These are phyloP conservation scores for Luvunga scandens DNA, from an alignment of 345 rosid species.

Conservation along the genomic window DNA sequence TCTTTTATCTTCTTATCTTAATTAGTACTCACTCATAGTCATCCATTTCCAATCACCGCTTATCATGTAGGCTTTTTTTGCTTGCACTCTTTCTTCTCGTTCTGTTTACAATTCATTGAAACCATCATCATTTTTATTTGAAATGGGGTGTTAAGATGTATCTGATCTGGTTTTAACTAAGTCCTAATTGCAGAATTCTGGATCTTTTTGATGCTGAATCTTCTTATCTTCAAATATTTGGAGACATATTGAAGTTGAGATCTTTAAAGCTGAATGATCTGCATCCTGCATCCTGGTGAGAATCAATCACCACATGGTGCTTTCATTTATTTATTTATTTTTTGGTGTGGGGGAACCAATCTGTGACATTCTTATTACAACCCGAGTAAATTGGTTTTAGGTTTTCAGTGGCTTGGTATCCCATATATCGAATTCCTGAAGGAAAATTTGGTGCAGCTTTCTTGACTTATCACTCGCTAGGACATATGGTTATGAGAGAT, in stretches of 20 bases:
- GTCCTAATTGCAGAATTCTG: conserved; percentile 20
- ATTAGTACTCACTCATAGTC: not conserved
- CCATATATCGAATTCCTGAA: conserved; percentile 27
- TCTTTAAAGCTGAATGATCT: conserved; percentile 24
- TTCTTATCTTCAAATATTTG: conserved; percentile 17
- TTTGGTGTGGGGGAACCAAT: not conserved
- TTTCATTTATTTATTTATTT: not conserved
- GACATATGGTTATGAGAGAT: conserved; percentile 10
- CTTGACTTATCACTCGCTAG: conserved; percentile 31
- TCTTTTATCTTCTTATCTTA: not conserved
- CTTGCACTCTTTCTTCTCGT: not conserved
- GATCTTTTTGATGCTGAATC: conserved; percentile 18
- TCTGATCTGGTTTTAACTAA: not conserved
- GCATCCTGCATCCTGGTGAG: conserved; percentile 33
- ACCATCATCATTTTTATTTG: not conserved
- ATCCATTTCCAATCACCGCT: not conserved
- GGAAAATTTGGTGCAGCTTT: conserved; percentile 26
- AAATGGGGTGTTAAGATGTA: not conserved
- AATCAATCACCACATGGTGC: not conserved
- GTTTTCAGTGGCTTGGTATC: conserved; percentile 40
- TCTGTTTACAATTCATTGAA: not conserved
- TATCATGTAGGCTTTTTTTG: not conserved
- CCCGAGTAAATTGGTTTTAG: conserved; percentile 9
- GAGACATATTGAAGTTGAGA: conserved; percentile 26
- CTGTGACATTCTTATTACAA: not conserved